These are phyloP conservation scores for Hypoxylon intermedium DNA, from an alignment of 495 filamentous ascomycete genomes.

Conservation along the genomic window DNA sequence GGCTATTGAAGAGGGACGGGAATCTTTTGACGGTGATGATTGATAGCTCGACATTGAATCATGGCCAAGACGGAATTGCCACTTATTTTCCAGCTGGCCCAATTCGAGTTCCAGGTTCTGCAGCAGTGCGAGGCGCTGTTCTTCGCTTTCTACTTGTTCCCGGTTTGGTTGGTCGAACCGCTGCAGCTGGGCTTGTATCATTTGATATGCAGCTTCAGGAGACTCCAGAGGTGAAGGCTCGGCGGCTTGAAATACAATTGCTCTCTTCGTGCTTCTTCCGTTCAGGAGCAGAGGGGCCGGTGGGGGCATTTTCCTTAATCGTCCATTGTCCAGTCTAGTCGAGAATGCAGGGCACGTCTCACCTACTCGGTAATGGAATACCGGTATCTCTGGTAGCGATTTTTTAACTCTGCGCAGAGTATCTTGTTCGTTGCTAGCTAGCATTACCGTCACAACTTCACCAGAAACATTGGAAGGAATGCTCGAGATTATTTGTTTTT, in stretches of 20 bases:
- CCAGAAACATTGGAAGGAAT: conserved; percentile 5
- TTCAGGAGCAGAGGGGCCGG: conserved; percentile 57
- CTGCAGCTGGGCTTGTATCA: conserved; percentile 59
- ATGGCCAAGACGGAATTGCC: conserved; percentile 55
- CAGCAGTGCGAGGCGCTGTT: conserved; percentile 51
- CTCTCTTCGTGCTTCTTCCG: conserved; percentile 38
- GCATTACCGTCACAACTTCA: conserved; percentile 47
- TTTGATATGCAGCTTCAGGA: conserved; percentile 53
- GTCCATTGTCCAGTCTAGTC: conserved; percentile 46
- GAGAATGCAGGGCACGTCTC: conserved; percentile 63
- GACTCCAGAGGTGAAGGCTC: conserved; percentile 60
- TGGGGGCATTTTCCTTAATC: conserved; percentile 54
- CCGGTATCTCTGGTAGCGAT: background rate
- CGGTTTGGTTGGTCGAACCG: conserved; percentile 49
- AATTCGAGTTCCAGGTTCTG: conserved; percentile 62
- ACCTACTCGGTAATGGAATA: conserved; percentile 60
- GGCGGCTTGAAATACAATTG: conserved; percentile 45
- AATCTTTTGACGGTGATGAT: conserved; percentile 41
- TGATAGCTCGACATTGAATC: conserved; percentile 57
- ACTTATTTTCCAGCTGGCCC: conserved; percentile 58
- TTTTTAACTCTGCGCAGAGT: conserved; percentile 4
- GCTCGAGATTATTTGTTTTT: conserved; percentile 3
- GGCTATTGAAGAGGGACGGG: conserved; percentile 38
- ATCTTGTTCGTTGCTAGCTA: conserved; percentile 26
- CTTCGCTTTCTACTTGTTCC: conserved; percentile 41